Percentiles rank a stretch among this genome's conserved stretches.
Evolutionary conservation across 148 eudicot genomes (phyloP).

Genomic region (Linanthus parryae): DNA sequence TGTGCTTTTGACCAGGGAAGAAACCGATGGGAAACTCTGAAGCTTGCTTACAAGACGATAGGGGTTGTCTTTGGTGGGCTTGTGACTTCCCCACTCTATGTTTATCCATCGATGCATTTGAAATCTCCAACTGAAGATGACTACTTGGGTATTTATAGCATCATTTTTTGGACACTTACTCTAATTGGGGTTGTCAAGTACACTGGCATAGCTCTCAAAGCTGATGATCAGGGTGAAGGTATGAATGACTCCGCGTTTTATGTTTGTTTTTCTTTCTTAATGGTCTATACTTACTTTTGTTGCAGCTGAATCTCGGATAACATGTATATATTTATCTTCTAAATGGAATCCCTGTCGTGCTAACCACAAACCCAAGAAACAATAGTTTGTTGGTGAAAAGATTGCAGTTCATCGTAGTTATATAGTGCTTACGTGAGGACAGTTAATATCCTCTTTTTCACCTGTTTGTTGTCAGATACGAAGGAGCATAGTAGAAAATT

Average conservation of each 20-base stretch:
- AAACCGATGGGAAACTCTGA: slow-evolving; percentile 26
- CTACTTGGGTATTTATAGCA: slow-evolving; percentile 57
- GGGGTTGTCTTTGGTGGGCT: slow-evolving; percentile 69
- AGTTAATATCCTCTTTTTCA: too few species aligned
- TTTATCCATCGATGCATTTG: slow-evolving; percentile 58
- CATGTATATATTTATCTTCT: too few species aligned
- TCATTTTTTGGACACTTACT: slow-evolving; percentile 73
- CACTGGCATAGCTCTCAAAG: slow-evolving; percentile 44
- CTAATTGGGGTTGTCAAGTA: slow-evolving; percentile 64
- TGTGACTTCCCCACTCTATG: slow-evolving; percentile 65
- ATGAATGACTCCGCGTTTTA: background rate
- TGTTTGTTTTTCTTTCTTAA: background rate
- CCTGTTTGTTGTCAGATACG: too few species aligned
- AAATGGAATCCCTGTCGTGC: too few species aligned
- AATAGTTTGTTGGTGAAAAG: too few species aligned
- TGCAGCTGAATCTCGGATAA: too few species aligned
- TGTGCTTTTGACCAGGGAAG: slow-evolving; percentile 11
- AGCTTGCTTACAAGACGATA: slow-evolving; percentile 49
- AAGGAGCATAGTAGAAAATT: too few species aligned
- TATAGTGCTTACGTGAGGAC: too few species aligned
- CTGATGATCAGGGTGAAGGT: slow-evolving; percentile 84
- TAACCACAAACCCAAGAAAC: too few species aligned
- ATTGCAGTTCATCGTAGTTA: too few species aligned
- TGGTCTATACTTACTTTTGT: too few species aligned
- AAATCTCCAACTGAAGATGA: slow-evolving; percentile 54